These are phyloP conservation scores for Rhododendron ovatum DNA, from an alignment of 148 eudicot genomes.

Conservation along the genomic window DNA sequence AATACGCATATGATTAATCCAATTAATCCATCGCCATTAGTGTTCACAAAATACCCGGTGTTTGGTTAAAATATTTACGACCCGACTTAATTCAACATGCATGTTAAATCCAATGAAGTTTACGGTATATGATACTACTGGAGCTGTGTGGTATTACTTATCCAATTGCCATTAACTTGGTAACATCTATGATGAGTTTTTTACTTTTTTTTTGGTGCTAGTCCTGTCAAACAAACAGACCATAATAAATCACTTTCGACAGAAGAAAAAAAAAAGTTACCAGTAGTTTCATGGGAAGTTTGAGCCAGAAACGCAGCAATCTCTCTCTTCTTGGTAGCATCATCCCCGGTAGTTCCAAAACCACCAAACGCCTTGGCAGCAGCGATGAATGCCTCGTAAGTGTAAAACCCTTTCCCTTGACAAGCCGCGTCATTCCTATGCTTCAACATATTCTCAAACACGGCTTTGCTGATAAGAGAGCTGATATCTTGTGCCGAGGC, in stretches of 20 bases:
- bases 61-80: too few relatives aligned
- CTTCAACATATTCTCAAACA: slow-evolving; percentile 42
- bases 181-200: too few relatives aligned
- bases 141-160: too few relatives aligned
- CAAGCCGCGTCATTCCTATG: slow-evolving; percentile 39
- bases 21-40: too few relatives aligned
- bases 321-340: slow-evolving; percentile 30
- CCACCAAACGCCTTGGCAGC: slow-evolving; percentile 36
- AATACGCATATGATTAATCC: slow-evolving; percentile 42
- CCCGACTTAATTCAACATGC: too few relatives aligned
- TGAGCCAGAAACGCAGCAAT: slow-evolving; percentile 54
- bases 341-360: slow-evolving; percentile 44
- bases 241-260: too few relatives aligned
- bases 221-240: too few relatives aligned
- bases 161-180: too few relatives aligned
- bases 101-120: too few relatives aligned
- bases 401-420: slow-evolving; percentile 40
- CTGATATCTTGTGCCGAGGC: slow-evolving; percentile 9
- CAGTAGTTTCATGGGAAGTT: slow-evolving; percentile 61
- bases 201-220: too few relatives aligned
- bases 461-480: slow-evolving; percentile 23
- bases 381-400: slow-evolving; percentile 41
- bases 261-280: slow-evolving; percentile 6
- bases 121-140: too few relatives aligned
- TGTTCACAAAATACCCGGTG: too few relatives aligned